A percentile compares a stretch with the other conserved stretches of the same genome.
These are phyloP conservation scores for Serendipita indica DNA, from an alignment of 768 basidiomycete genomes.

Conservation along the genomic window DNA sequence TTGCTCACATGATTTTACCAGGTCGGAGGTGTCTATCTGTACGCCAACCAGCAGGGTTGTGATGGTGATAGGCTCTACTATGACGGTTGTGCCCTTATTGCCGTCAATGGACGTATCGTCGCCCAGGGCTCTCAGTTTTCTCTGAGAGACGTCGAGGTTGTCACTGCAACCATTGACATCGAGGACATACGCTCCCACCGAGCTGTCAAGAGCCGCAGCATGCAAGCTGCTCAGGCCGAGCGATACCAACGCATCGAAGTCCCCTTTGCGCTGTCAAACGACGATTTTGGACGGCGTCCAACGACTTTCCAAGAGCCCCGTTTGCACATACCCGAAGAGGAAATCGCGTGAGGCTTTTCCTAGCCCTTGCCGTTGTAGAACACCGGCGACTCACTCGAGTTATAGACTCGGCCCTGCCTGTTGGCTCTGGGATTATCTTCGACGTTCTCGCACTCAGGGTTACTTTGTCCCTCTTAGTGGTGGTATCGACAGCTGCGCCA, in stretches of 20 bases:
- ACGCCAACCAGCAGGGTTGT: slow-evolving; percentile 98
- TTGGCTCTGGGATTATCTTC: slow-evolving; percentile 99
- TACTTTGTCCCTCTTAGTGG: slow-evolving; percentile 94
- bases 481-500: slow-evolving; percentile 95
- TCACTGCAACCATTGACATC: slow-evolving; percentile 92
- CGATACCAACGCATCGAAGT: slow-evolving; percentile 73
- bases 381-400: background rate
- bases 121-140: slow-evolving; percentile 98
- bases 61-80: slow-evolving; percentile 97
- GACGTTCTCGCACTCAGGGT: slow-evolving; percentile 83
- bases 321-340: slow-evolving; percentile 86
- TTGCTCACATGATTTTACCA: slow-evolving; percentile 20
- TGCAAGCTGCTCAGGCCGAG: slow-evolving; percentile 70
- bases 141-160: slow-evolving; percentile 86
- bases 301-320: slow-evolving; percentile 35
- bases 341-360: slow-evolving; percentile 79
- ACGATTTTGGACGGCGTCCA: slow-evolving; percentile 45
- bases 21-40: slow-evolving; percentile 94
- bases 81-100: slow-evolving; percentile 94
- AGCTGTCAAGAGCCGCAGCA: slow-evolving; percentile 65
- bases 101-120: slow-evolving; percentile 79
- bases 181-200: slow-evolving; percentile 89
- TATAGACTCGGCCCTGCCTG: slow-evolving; percentile 90
- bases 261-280: slow-evolving; percentile 61
- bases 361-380: background rate